Evolutionary conservation across 306 rosid genomes (phyloP).

Genomic region (Citrullus amarus): DNA sequence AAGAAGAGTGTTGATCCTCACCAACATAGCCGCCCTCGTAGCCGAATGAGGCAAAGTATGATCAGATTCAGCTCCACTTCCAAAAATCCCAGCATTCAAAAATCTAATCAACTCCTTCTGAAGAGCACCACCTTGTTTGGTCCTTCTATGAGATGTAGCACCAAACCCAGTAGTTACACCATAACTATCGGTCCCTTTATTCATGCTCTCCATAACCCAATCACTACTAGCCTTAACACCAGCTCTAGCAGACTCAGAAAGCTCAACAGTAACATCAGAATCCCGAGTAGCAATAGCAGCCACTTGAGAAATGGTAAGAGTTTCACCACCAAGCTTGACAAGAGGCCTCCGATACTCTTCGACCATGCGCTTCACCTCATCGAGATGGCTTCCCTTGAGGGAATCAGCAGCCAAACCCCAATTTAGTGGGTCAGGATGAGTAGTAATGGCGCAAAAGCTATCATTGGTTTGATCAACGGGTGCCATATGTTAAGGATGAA

Average conservation of each 20-base stretch:
- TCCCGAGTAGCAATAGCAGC: conserved; percentile 54
- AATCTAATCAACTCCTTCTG: conserved; percentile 79
- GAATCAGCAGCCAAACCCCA: conserved; percentile 62
- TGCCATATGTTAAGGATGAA: conserved; percentile 25
- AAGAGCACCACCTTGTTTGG: conserved; percentile 87
- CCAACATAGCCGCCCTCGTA: conserved; percentile 78
- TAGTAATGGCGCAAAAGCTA: conserved; percentile 18
- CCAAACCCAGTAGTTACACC: conserved; percentile 97
- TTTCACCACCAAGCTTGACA: conserved; percentile 55
- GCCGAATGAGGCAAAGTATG: conserved; percentile 68
- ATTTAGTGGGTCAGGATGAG: conserved; percentile 40
- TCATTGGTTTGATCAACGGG: conserved; percentile 13
- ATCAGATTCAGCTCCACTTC: conserved; percentile 47
- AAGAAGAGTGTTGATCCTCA: conserved; percentile 79
- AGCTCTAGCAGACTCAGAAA: conserved; percentile 47
- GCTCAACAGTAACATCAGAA: conserved; percentile 38
- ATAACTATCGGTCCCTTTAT: conserved; percentile 63
- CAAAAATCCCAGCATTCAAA: conserved; percentile 83
- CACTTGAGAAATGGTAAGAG: conserved; percentile 62
- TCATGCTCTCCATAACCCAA: conserved; percentile 83
- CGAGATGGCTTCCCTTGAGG: conserved; percentile 56
- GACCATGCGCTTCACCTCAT: conserved; percentile 91
- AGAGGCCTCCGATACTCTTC: conserved; percentile 48
- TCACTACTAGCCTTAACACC: conserved; percentile 89
- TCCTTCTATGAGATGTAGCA: conserved; percentile 74